Base-by-base conservation (phyloP, 2,329 filamentous ascomycete genomes). In the Paraphaeosphaeria minitans region DNA sequence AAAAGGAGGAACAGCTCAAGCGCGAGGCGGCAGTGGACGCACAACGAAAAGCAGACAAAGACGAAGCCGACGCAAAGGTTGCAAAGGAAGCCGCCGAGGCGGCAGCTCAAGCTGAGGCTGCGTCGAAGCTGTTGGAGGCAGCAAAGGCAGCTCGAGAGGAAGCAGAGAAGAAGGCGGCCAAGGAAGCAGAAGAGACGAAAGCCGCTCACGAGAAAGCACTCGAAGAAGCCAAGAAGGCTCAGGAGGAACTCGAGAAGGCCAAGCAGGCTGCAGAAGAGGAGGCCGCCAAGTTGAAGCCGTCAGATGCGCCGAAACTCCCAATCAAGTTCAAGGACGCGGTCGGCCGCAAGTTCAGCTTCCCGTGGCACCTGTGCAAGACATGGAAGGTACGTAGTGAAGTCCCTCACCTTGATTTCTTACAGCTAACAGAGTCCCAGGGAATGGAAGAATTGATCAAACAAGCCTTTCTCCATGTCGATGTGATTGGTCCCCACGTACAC, bases 341-440 rank as follows among this genome's bases (percentile, higher is more conserved):
- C 37, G 65, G 65, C 21, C 59, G 63, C 46, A 62, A 61, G 43
- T 67, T 62, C 48, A 60, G 47, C 31, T 61, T 67, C 51, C 64
- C 64, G 4, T 67, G 56, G 50, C 55, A 65, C 16, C 8, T 62
- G n/a, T 63, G 60, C 47, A 59, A 62, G 24, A 63, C 60, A 4
- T 67, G 64, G 60, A 60, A 62, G 57, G 61, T 63, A 92, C 75
- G 82, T 97, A 97, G 81, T 95, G 95, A 77, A 93, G 93, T 77
- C 95, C 33, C 12, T 12, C 10, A 27, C 9, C 16, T 27, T 1
- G 33, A 50, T 14, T 10, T 37, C 9, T 16, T 16, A 19, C 88
- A 85, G 52, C 53, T 58, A 56, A 60, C 45, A 50, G 46, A n/a
- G 27, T 95, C 91, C 91, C 72, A 80, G 70, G 78, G 78, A 45